Evolutionary conservation across 805 yeast species (phyloP).

Genomic region (Yarrowia sp.): DNA sequence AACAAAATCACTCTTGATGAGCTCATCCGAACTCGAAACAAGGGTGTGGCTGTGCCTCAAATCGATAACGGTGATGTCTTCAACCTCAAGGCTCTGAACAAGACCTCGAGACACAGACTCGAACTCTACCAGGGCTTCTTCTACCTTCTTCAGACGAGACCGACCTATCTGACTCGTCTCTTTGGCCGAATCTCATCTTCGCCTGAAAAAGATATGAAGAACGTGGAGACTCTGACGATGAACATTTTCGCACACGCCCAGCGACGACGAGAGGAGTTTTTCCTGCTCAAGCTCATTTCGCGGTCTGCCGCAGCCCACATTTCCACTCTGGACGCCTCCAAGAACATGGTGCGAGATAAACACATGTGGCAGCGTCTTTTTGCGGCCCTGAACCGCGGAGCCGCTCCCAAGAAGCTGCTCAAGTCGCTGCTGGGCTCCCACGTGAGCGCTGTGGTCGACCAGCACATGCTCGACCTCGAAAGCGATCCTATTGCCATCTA

Average conservation of each 20-base stretch:
- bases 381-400: conserved; percentile 51
- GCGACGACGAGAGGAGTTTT: conserved; percentile 72
- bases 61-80: conserved; percentile 49
- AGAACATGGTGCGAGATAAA: conserved; percentile 44
- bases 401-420: conserved; percentile 50
- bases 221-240: conserved; percentile 48
- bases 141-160: conserved; percentile 83
- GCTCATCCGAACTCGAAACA: conserved; percentile 56
- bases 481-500: conserved; percentile 69
- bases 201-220: conserved; percentile 49
- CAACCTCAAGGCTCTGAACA: conserved; percentile 52
- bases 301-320: conserved; percentile 47
- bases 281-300: conserved; percentile 65
- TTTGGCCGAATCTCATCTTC: conserved; percentile 50
- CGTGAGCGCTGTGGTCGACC: conserved; percentile 46
- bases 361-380: conserved; percentile 57
- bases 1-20: conserved; percentile 83
- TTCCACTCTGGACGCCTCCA: conserved; percentile 31
- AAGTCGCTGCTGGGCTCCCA: conserved; percentile 52
- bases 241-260: conserved; percentile 50
- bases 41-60: conserved; percentile 45
- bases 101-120: conserved; percentile 55
- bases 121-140: conserved; percentile 79
- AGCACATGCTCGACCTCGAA: conserved; percentile 64
- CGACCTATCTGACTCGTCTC: conserved; percentile 69